A percentile compares a stretch with the other conserved stretches of the same genome.
Evolutionary conservation across 495 filamentous ascomycete genomes (phyloP).

Genomic region (Emericellopsis terricola): DNA sequence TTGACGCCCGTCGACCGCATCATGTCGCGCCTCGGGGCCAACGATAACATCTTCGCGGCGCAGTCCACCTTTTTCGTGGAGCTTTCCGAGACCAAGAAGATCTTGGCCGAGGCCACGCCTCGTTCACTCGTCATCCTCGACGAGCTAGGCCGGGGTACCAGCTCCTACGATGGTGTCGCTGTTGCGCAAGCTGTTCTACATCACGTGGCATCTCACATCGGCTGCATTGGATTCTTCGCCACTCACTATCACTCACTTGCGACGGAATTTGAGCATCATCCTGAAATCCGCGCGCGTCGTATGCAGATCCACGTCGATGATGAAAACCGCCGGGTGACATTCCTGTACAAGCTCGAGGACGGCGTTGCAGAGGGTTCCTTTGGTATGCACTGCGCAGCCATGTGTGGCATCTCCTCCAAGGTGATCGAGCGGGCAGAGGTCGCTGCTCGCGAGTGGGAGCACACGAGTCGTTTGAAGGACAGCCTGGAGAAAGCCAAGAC

Average conservation of each 20-base stretch:
- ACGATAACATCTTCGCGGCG: conserved; percentile 97
- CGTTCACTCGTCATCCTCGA: conserved; percentile 95
- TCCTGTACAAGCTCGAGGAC: conserved; percentile 86
- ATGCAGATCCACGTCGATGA: conserved; percentile 95
- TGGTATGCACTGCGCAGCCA: conserved; percentile 97
- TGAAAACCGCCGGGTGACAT: conserved; percentile 63
- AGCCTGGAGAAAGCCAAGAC: conserved; percentile 63
- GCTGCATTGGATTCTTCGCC: conserved; percentile 91
- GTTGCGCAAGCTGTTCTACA: conserved; percentile 94
- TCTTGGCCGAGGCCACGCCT: conserved; percentile 84
- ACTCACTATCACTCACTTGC: conserved; percentile 95
- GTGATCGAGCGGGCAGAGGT: conserved; percentile 76
- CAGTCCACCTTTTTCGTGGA: conserved; percentile 99
- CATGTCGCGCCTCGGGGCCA: conserved; percentile 96
- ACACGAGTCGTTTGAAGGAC: conserved; percentile 77
- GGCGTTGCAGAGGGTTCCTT: conserved; percentile 96
- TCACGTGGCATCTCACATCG: conserved; percentile 83
- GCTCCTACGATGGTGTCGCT: conserved; percentile 86
- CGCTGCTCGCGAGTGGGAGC: conserved; percentile 90
- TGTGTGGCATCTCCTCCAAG: conserved; percentile 80
- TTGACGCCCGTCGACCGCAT: conserved; percentile 90
- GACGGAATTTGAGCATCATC: conserved; percentile 71
- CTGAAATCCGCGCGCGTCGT: conserved; percentile 65
- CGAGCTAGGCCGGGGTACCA: conserved; percentile 88
- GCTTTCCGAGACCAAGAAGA: conserved; percentile 95